Evolutionary conservation across 2,329 filamentous ascomycete genomes (phyloP), one percentile per base, ranked within the genome.

Genomic region (Dactylellina haptotyla): DNA sequence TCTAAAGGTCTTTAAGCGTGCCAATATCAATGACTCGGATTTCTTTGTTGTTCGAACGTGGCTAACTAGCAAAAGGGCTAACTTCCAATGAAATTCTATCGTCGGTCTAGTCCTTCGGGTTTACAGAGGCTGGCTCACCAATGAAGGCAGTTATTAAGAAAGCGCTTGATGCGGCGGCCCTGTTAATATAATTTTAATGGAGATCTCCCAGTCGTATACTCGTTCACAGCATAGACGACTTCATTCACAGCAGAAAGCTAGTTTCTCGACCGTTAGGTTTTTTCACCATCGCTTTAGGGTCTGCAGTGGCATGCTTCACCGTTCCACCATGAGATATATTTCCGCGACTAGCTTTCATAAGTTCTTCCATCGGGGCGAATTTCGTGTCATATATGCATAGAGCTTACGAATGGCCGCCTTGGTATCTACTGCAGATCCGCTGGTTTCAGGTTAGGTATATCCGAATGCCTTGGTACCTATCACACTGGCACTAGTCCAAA

Each of bases 391-490:
- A n/a, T n/a, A n/a, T n/a, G n/a, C 58, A 32, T 45, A 56, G 25
- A 45, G 41, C 4, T 37, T 43, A 14, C 50, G 45, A 14, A 50
- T 41, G 20, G 43, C 46, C 16, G 25, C 16, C 5, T 51, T 51
- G 9, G 43, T 71, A 51, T 34, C 56, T 16, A n/a, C 59, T 73
- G 78, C 79, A 28, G 79, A 62, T 2, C 56, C 57, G 6, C 18
- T 39, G 30, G 87, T 85, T 76, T 94, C 91, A 0, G 87, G 84
- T 78, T 96, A 96, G 0, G 87, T 88, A 79, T 95, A 95, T 10
- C 88, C 88, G 80, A 95, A 90, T 1, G 82, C 82, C 23, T 84
- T 83, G 3, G 85, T 86, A 18, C 45, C 23, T 18, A 20, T 37
- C 5, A 54, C 32, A 28, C 37, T 51, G 8, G 46, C 50, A 2